Base-by-base conservation (phyloP, 805 yeast species). In the Pichia rugopelliculosa region DNA sequence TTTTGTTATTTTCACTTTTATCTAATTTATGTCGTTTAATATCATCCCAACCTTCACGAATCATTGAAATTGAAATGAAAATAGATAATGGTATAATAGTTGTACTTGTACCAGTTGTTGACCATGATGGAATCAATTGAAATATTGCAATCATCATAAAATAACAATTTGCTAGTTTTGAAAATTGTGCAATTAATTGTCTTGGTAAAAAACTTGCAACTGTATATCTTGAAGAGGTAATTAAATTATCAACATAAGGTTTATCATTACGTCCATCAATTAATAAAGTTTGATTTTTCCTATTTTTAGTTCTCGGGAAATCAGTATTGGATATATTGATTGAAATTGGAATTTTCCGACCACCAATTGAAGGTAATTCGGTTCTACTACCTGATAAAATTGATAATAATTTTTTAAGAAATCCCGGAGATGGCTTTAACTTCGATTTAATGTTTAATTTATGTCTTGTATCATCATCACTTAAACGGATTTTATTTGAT, bases 91-190 rank as follows among this genome's bases (percentile, higher is more conserved):
- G 98, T 37, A 90, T 75, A 56, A 93, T 91, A 2, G 99, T 93
- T 4, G 98, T 93, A 61, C 80, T 88, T 12, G 89, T 84, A 50
- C 98, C 99, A 0, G 99, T 93, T 6, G 99, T 88, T 1, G 96
- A 87, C 97, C 96, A 93, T 2, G 89, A 79, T 0, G 99, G 98
- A 42, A 93, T 83, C 90, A 91, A 82, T 62, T 93, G 99, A 71
- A 93, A 71, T 52, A 93, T 84, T 2, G 98, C 90, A 17, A 93
- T 93, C 3, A 81, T 73, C 76, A 93, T 68, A 66, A 93, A 93
- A 64, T 93, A 91, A 52, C 90, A 73, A 61, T 93, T 93, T 25
- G 99, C 99, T 40, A 93, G 59, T 61, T 88, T 91, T 22, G 96
- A 87, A 59, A 93, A 91, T 65, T 93, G 99, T 3, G 93, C 96